A percentile compares a stretch with the other conserved stretches of the same genome.
Conservation (phyloP, 345 rosid genomes). For the Gossypium stocksii region DNA sequence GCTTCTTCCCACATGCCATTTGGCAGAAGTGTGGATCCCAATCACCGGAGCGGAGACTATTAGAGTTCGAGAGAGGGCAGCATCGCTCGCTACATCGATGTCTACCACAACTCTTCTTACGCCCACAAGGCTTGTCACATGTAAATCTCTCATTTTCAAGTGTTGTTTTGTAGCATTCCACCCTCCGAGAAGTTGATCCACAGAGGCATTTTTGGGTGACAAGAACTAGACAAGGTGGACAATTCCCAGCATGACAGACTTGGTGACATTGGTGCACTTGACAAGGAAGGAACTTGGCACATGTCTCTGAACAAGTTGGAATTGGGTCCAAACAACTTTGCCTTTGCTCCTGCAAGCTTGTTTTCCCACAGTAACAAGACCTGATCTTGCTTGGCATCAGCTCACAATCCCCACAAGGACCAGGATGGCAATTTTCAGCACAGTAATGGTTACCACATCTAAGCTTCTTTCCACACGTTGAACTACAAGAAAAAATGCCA, state of each 20-base stretch:
- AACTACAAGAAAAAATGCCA: constrained; percentile 72
- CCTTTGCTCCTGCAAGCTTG: constrained; percentile 61
- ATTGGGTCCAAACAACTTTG: constrained; percentile 80
- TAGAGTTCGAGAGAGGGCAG: constrained; percentile 70
- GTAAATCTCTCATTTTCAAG: constrained; percentile 49
- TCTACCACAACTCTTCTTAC: constrained; percentile 88
- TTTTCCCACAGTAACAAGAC: constrained; percentile 84
- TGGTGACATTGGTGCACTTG: constrained; percentile 60
- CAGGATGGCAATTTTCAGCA: constrained; percentile 71
- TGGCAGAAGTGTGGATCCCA: constrained; percentile 94
- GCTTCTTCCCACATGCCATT: constrained; percentile 83
- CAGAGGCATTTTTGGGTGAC: constrained; percentile 81
- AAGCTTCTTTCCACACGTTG: constrained; percentile 55
- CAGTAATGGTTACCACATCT: constrained; percentile 74
- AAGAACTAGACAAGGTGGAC: constrained; percentile 62
- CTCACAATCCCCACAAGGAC: constrained; percentile 72
- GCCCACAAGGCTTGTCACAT: constrained; percentile 76
- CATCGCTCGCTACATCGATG: constrained; percentile 93
- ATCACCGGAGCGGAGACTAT: constrained; percentile 34
- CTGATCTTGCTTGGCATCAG: constrained; percentile 60
- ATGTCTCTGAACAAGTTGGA: constrained; percentile 59
- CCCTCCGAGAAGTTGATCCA: constrained; percentile 62
- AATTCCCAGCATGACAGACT: constrained; percentile 79
- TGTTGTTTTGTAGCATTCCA: constrained; percentile 65
- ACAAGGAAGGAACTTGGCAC: constrained; percentile 73